Evolutionary conservation across 768 basidiomycete genomes (phyloP).

Genomic region (Podaxis sp.): DNA sequence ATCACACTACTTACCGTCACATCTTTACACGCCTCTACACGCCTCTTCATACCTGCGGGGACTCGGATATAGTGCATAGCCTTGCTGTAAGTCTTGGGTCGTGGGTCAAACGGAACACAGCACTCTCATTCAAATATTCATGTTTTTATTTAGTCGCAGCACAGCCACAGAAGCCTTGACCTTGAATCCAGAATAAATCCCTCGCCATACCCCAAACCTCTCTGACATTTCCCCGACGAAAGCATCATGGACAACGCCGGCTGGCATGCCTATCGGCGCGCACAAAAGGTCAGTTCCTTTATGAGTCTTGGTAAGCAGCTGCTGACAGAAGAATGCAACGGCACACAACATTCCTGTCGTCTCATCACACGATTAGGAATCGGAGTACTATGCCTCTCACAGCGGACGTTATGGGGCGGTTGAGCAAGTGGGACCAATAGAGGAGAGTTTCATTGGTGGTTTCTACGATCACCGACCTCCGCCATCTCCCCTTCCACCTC

Average conservation of each 20-base stretch:
- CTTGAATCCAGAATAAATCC: background rate
- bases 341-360: background rate
- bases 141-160: background rate
- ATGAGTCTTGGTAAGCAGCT: background rate
- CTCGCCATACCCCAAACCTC: background rate
- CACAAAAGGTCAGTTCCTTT: conserved; percentile 44
- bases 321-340: background rate
- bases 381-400: conserved; percentile 29
- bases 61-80: background rate
- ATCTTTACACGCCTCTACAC: no score
- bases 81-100: background rate
- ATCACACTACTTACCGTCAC: background rate
- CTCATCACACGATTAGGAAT: conserved; percentile 28
- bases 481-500: conserved; percentile 44
- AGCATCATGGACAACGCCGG: conserved; percentile 70
- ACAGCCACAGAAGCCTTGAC: conserved; percentile 1
- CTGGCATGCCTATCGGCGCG: conserved; percentile 71
- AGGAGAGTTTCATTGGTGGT: conserved; percentile 62
- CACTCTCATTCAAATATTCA: background rate
- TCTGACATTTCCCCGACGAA: background rate
- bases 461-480: conserved; percentile 36
- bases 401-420: conserved; percentile 55
- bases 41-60: background rate
- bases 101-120: background rate
- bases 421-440: conserved; percentile 59